phyloP scores from a whole-genome alignment of 2,329 filamentous ascomycete genomes.

The Chaetomium strumarium region DNA sequence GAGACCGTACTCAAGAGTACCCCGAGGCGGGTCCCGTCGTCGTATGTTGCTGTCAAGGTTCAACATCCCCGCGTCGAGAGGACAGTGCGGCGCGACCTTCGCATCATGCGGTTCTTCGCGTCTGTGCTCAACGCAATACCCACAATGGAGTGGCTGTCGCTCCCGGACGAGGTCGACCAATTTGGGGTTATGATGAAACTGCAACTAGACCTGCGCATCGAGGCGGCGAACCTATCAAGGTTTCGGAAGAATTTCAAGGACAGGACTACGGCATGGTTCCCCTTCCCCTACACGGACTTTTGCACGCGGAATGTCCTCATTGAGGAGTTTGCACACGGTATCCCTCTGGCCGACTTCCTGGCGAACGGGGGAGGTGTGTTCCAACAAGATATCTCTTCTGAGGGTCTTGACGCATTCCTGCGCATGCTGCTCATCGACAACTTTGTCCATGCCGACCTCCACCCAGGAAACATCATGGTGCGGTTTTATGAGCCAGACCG shows the following conservation, averaged over 20 bases:
- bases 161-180: constrained; percentile 88
- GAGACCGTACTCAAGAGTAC: constrained; percentile 81
- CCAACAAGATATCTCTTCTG: constrained; percentile 88
- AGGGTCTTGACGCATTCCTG: constrained; percentile 91
- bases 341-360: constrained; percentile 83
- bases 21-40: constrained; percentile 78
- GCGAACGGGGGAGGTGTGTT: constrained; percentile 89
- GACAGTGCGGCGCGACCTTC: constrained; percentile 80
- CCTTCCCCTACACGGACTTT: constrained; percentile 87
- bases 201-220: constrained; percentile 92
- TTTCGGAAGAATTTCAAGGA: constrained; percentile 90
- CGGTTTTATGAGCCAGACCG: constrained; percentile 85
- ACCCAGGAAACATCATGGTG: constrained; percentile 99
- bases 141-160: constrained; percentile 93
- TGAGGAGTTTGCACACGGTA: constrained; percentile 93
- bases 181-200: constrained; percentile 99
- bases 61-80: constrained; percentile 88
- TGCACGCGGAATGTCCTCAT: constrained; percentile 88
- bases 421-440: constrained; percentile 97
- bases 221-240: constrained; percentile 79
- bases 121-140: constrained; percentile 76
- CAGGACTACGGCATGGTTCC: constrained; percentile 91
- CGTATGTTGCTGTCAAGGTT: constrained; percentile 93
- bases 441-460: constrained; percentile 92
- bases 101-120: constrained; percentile 93